Percentiles rank a stretch among this genome's conserved stretches.
Conservation (phyloP, 352 stramenopile genomes). For the Phytopythium delawarense region DNA sequence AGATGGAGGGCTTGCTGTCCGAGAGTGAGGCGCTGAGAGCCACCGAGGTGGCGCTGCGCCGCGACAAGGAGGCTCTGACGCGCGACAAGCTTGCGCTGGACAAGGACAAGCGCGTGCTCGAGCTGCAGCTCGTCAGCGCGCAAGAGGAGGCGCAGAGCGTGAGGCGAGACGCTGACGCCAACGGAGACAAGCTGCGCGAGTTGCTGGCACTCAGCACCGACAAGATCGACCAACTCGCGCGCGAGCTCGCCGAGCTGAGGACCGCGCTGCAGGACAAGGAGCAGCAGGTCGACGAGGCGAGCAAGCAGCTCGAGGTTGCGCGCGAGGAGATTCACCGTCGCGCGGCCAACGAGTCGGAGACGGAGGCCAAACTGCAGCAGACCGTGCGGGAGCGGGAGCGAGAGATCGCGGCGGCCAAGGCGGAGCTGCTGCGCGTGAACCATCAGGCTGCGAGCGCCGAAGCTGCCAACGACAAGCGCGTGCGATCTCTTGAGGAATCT, state of each 20-base stretch:
- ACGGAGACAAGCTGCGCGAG: slow-evolving; percentile 38
- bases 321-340: neutral
- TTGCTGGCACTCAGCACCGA: slow-evolving; percentile 30
- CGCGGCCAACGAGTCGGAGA: slow-evolving; percentile 18
- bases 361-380: slow-evolving; percentile 25
- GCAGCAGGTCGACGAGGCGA: neutral
- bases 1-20: slow-evolving; percentile 56
- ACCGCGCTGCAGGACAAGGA: neutral
- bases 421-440: slow-evolving; percentile 19
- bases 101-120: slow-evolving; percentile 27
- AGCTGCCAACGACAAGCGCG: slow-evolving; percentile 9
- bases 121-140: slow-evolving; percentile 39
- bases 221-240: slow-evolving; percentile 38
- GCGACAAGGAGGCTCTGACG: slow-evolving; percentile 48
- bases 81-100: slow-evolving; percentile 32
- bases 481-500: slow-evolving; percentile 17
- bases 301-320: neutral
- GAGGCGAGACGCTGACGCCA: slow-evolving; percentile 40
- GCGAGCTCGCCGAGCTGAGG: neutral
- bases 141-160: slow-evolving; percentile 50
- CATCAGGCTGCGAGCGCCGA: slow-evolving; percentile 19
- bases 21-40: slow-evolving; percentile 43
- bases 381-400: slow-evolving; percentile 35
- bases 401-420: slow-evolving; percentile 28
- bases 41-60: slow-evolving; percentile 42